A percentile compares a stretch with the other conserved stretches of the same genome.
These are phyloP conservation scores for Thraustochytrium striatum DNA, from an alignment of 352 stramenopile genomes.

Conservation along the genomic window DNA sequence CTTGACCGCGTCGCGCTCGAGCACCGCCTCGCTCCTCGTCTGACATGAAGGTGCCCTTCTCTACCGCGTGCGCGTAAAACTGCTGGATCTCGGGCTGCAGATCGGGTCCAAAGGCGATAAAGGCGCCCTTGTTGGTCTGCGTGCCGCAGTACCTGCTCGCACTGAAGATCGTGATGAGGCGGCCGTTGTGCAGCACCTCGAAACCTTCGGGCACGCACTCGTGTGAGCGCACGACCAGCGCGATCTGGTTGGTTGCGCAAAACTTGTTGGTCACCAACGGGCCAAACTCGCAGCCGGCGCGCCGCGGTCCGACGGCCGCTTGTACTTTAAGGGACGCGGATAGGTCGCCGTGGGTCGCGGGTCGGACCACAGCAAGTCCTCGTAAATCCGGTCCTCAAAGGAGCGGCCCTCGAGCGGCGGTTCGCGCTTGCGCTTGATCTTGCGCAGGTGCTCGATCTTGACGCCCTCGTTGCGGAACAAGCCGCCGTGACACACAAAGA, in stretches of 20 bases:
- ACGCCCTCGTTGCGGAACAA: slow-evolving; percentile 84
- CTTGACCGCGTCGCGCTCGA: slow-evolving; percentile 59
- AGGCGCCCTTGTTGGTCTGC: slow-evolving; percentile 85
- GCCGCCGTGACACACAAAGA: slow-evolving; percentile 88
- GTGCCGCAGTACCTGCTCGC: slow-evolving; percentile 83
- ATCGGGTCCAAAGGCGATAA: slow-evolving; percentile 78
- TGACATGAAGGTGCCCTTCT: slow-evolving; percentile 66
- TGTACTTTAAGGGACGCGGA: slow-evolving; percentile 57
- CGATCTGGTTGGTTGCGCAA: slow-evolving; percentile 82
- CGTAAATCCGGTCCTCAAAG: slow-evolving; percentile 86
- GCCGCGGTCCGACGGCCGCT: slow-evolving; percentile 68
- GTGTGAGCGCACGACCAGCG: slow-evolving; percentile 84
- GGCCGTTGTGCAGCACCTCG: slow-evolving; percentile 77
- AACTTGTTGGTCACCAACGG: slow-evolving; percentile 87
- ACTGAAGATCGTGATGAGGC: slow-evolving; percentile 80
- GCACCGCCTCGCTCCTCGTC: slow-evolving; percentile 62
- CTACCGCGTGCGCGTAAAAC: slow-evolving; percentile 80
- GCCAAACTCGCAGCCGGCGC: slow-evolving; percentile 85
- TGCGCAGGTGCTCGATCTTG: slow-evolving; percentile 77
- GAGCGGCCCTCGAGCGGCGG: slow-evolving; percentile 71
- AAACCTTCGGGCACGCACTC: slow-evolving; percentile 86
- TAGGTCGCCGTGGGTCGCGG: slow-evolving; percentile 65
- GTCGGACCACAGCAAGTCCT: slow-evolving; percentile 87
- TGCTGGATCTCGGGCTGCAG: slow-evolving; percentile 87
- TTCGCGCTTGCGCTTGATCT: slow-evolving; percentile 81